Base-by-base conservation (phyloP, 345 rosid genomes). In the Passiflora organensis region DNA sequence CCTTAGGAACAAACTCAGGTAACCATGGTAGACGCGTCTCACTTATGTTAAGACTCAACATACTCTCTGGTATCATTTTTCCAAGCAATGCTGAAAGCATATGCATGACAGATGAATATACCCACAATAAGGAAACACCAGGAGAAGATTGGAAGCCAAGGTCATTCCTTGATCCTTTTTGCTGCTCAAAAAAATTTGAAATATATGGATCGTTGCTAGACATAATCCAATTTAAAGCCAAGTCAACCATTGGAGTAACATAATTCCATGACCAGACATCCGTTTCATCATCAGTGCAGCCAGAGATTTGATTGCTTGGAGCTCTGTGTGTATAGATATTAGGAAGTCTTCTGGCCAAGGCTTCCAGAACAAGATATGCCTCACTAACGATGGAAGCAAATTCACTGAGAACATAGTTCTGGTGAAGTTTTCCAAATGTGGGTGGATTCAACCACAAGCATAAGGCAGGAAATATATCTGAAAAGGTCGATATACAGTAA, bases 361-460 rank as follows among this genome's bases (percentile, higher is more conserved):
- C 95, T 73, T 76, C 87, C 57, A 87, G 75, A 59, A 91, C 87
- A 67, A 62, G 78, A 66, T 73, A 91, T 62, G 82, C 86, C 72
- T 87, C 96, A 56, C 56, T 58, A 19, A 95, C 79, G 59, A 91
- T 56, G 21, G 85, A 85, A 67, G 80, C 70, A 74, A 78, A 84
- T 68, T 87, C 96, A 56, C 61, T 49, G 41, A 79, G 67, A 53
- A 86, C 76, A 55, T 82, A 67, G 38, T 64, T 78, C 68, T 76
- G 83, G 60, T 62, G 42, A 65, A 88, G 77, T 73, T 73, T 84
- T 53, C 72, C 78, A 41, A 91, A 63, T 55, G 84, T 59, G 53
- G 98, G 96, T 39, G 85, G 86, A 72, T 62, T 80, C 74, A 91
- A 66, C 96, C 96, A 91, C 64, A 91, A 65, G 77, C 93, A 84